Percentiles rank a stretch among this genome's conserved stretches.
These are phyloP conservation scores for Podospora pseudocomata DNA, from an alignment of 495 filamentous ascomycete genomes.

Conservation along the genomic window DNA sequence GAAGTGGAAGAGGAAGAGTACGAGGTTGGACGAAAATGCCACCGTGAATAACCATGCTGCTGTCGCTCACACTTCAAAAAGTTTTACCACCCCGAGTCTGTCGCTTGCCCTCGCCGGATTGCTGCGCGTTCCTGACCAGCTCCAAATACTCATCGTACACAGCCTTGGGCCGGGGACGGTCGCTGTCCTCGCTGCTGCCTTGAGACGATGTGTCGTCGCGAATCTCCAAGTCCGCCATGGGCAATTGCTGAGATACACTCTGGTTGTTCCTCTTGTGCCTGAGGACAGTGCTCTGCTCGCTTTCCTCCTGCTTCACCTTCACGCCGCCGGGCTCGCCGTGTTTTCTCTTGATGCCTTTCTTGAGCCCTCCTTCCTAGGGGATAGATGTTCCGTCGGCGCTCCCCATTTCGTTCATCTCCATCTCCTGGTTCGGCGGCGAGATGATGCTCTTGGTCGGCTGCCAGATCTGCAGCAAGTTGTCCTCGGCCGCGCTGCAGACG, in stretches of 20 bases:
- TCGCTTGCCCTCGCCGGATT: background rate
- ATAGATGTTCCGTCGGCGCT: slow-evolving; percentile 6
- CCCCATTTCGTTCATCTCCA: slow-evolving; percentile 71
- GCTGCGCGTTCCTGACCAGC: background rate
- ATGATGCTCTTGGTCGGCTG: slow-evolving; percentile 89
- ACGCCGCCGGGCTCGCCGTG: background rate
- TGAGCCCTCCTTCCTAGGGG: background rate
- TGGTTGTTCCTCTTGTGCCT: background rate
- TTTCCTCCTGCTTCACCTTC: background rate
- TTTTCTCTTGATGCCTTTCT: background rate
- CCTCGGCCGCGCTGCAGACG: slow-evolving; percentile 88
- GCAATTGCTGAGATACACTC: background rate
- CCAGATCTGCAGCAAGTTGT: slow-evolving; percentile 96
- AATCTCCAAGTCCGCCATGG: background rate
- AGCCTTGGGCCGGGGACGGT: background rate
- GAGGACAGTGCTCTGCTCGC: background rate
- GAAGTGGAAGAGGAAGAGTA: background rate
- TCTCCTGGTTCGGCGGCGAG: slow-evolving; percentile 72
- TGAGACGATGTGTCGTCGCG: background rate
- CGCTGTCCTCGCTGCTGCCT: background rate
- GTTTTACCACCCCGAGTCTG: background rate
- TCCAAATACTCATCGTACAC: background rate
- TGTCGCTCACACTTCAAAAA: background rate
- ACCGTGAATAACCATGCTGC: background rate
- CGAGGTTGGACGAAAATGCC: background rate